These are phyloP conservation scores for Chaetomium tenue DNA, from an alignment of 495 filamentous ascomycete genomes.

Conservation along the genomic window DNA sequence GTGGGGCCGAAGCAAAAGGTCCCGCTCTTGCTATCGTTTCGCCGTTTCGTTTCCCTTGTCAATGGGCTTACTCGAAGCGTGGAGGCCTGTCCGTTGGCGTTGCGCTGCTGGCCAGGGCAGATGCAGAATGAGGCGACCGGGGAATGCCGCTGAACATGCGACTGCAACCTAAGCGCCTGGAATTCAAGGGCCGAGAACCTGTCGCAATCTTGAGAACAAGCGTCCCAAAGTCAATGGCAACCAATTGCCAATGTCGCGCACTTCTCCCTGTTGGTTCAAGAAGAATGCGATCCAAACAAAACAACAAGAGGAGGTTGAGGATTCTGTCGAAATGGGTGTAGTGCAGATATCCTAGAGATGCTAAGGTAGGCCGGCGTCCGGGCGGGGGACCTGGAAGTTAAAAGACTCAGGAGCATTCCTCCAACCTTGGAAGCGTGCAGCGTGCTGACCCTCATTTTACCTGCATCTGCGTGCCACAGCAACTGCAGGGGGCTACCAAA, in stretches of 20 bases:
- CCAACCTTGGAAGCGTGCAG: neutral
- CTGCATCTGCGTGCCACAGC: conserved; percentile 27
- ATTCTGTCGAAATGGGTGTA: neutral
- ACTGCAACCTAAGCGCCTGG: neutral
- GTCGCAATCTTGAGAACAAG: neutral
- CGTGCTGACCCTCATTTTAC: conserved; percentile 28
- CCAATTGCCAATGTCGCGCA: neutral
- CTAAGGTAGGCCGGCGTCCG: neutral
- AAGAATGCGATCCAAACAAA: neutral
- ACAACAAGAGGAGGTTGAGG: neutral
- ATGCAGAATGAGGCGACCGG: neutral
- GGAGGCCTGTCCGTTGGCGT: neutral
- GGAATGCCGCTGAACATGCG: neutral
- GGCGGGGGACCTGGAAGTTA: conserved; percentile 3
- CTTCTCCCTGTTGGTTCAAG: neutral
- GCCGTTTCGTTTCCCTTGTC: conserved; percentile 14
- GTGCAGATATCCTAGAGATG: neutral
- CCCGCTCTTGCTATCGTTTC: conserved; percentile 2
- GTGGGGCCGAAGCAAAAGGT: neutral
- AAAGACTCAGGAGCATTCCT: neutral
- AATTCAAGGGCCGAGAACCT: neutral
- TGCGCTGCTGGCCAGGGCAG: neutral
- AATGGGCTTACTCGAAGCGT: neutral
- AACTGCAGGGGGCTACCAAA: conserved; percentile 29
- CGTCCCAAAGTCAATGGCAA: neutral